Conservation (phyloP, 176 grass and related monocot genomes). For the Phoenix roebelenii region DNA sequence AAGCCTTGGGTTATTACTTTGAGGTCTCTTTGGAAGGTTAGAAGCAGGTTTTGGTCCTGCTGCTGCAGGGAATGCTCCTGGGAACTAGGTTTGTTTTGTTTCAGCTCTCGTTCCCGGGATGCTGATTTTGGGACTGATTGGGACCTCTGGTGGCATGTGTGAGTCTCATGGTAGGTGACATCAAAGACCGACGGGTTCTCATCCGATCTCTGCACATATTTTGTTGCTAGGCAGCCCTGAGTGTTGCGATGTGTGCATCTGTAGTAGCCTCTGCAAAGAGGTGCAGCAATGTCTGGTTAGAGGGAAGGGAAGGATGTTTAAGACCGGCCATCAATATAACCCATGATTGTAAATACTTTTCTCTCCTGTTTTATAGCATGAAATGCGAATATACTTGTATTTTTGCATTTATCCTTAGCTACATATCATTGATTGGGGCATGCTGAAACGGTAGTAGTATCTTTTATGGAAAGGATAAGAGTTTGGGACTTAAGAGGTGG, state of each 20-base stretch:
- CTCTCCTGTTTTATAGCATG: no score
- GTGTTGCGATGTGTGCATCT: slow-evolving; percentile 70
- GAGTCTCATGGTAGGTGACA: slow-evolving; percentile 56
- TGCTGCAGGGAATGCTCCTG: neutral
- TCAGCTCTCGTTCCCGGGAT: slow-evolving; percentile 8
- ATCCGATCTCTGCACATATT: slow-evolving; percentile 79
- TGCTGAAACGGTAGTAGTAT: no score
- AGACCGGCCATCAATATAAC: no score
- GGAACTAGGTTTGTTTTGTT: neutral
- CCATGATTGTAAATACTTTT: no score
- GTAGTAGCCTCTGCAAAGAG: slow-evolving; percentile 64
- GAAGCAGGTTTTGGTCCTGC: neutral
- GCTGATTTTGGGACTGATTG: neutral
- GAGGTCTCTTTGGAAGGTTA: neutral
- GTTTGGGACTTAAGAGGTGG: neutral
- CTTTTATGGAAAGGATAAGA: neutral
- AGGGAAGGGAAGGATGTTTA: no score
- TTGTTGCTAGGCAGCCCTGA: slow-evolving; percentile 52
- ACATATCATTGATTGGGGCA: no score
- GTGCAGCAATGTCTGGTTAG: no score
- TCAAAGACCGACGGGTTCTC: slow-evolving; percentile 52
- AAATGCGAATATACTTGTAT: no score
- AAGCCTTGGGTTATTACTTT: neutral
- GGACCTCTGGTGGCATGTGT: slow-evolving; percentile 42
- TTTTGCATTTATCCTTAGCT: no score